phyloP scores from a whole-genome alignment of 1,284 basidiomycete species.

The Leccinum subrobustum region DNA sequence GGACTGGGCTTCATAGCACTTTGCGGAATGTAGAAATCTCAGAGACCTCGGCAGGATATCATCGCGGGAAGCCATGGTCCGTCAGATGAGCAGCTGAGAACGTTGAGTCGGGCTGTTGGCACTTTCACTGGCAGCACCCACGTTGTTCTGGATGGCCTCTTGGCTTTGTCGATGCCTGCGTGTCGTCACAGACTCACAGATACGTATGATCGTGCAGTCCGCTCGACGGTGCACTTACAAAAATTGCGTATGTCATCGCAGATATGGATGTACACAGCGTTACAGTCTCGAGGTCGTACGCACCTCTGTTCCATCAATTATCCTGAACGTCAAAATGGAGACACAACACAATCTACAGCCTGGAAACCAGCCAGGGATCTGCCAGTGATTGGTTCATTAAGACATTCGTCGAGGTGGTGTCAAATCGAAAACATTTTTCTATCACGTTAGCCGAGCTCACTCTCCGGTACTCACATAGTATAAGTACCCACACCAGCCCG shows the following conservation, averaged over 20 bases:
- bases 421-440: neutral
- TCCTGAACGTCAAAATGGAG: neutral
- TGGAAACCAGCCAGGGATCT: too few relatives aligned
- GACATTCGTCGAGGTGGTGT: neutral
- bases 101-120: too few relatives aligned
- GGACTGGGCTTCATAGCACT: neutral
- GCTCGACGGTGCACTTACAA: neutral
- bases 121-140: too few relatives aligned
- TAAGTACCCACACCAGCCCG: neutral
- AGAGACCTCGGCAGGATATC: neutral
- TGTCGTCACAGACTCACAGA: too few relatives aligned
- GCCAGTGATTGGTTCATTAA: neutral
- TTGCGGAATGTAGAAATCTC: neutral
- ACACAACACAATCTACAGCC: neutral
- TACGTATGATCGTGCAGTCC: too few relatives aligned
- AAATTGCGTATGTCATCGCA: too few relatives aligned
- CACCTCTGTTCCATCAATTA: neutral
- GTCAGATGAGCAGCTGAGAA: neutral
- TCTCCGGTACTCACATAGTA: neutral
- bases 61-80: neutral
- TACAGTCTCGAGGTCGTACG: too few relatives aligned
- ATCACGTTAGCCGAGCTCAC: neutral
- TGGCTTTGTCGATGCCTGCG: too few relatives aligned
- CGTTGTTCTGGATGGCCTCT: neutral
- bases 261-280: too few relatives aligned